phyloP scores from a whole-genome alignment of 2,329 filamentous ascomycete species.

The Paracoccidioides lutzii region DNA sequence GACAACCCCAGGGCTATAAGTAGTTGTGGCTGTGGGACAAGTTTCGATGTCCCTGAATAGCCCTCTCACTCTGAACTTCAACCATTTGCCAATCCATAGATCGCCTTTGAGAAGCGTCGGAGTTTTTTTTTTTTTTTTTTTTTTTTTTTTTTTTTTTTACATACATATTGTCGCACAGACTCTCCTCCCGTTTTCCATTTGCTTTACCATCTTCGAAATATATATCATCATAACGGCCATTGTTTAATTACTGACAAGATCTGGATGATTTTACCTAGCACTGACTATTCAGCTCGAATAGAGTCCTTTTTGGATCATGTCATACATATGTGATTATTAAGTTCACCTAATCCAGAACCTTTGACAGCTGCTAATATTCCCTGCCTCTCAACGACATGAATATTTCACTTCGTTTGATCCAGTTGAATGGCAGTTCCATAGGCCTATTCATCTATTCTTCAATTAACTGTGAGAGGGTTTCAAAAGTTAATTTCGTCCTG shows the following conservation, averaged over 20 bases:
- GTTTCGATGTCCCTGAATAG: slow-evolving; percentile 61
- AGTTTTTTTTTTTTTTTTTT: not conserved
- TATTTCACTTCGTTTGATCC: not conserved
- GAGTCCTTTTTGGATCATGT: too few species aligned
- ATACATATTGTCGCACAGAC: not conserved
- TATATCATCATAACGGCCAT: too few species aligned
- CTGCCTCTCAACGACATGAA: too few species aligned
- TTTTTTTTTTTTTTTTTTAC: not conserved
- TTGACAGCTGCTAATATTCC: not conserved
- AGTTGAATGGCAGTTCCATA: not conserved
- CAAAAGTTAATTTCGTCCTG: not conserved
- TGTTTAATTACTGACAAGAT: too few species aligned
- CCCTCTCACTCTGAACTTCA: not conserved
- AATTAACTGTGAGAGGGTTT: not conserved
- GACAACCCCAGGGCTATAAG: slow-evolving; percentile 86
- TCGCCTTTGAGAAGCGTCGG: not conserved
- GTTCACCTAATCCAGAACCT: not conserved
- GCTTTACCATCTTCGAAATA: too few species aligned
- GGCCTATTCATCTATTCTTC: not conserved
- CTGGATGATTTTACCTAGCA: too few species aligned
- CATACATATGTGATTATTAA: too few species aligned
- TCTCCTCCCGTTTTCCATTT: not conserved
- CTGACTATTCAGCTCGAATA: too few species aligned
- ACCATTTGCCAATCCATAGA: not conserved
- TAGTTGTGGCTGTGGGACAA: slow-evolving; percentile 93